Conservation (phyloP, 1,139 yeast species). For the Wickerhamomyces sp. region DNA sequence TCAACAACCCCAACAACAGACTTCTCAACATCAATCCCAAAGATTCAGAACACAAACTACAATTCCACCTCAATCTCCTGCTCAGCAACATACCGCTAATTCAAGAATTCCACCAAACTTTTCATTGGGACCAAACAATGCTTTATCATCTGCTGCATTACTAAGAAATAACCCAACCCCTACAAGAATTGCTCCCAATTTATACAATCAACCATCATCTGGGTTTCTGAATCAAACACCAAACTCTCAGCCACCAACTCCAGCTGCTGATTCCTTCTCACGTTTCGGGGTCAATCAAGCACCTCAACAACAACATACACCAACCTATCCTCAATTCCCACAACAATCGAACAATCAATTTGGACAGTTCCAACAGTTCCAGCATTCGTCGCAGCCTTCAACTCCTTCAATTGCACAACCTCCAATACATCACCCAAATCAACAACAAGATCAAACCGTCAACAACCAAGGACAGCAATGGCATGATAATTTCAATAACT, state of each 20-base stretch:
- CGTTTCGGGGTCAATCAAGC: slow-evolving; percentile 23
- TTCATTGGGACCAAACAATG: slow-evolving; percentile 19
- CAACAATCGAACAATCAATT: slow-evolving; percentile 1
- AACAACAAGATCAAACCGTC: background rate
- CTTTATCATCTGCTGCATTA: slow-evolving; percentile 24
- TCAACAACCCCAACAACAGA: slow-evolving; percentile 6
- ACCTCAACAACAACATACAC: slow-evolving; percentile 2
- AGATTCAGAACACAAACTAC: slow-evolving; percentile 13
- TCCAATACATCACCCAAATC: background rate
- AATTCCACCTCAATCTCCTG: slow-evolving; percentile 14
- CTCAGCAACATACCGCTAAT: slow-evolving; percentile 14
- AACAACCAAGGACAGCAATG: background rate
- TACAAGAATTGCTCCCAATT: slow-evolving; percentile 18
- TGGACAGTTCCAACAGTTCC: background rate
- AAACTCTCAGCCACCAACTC: slow-evolving; percentile 30
- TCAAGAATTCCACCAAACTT: slow-evolving; percentile 26
- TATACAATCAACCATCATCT: slow-evolving; percentile 10
- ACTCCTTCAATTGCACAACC: slow-evolving; percentile 2
- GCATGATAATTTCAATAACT: slow-evolving; percentile 5
- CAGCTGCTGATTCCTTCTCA: slow-evolving; percentile 24
- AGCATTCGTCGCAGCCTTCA: slow-evolving; percentile 2
- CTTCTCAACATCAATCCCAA: slow-evolving; percentile 8
- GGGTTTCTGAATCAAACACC: slow-evolving; percentile 2
- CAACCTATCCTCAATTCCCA: slow-evolving; percentile 6
- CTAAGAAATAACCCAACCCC: slow-evolving; percentile 26